Percentiles rank a stretch among this genome's conserved stretches.
phyloP scores from a whole-genome alignment of 169 alveolate genomes.

The Perkinsus olseni region DNA sequence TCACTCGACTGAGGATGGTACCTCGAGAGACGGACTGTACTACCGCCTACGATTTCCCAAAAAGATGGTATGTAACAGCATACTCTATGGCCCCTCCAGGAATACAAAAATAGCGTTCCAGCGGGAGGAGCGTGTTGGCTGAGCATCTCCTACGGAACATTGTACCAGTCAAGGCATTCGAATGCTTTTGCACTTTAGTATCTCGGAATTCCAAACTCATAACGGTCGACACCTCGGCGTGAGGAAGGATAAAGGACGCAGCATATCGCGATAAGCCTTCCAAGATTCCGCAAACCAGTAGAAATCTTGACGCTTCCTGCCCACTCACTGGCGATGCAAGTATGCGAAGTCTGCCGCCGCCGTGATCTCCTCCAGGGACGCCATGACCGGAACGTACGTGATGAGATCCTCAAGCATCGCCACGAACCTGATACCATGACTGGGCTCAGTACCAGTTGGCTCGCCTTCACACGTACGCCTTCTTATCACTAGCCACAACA shows the following conservation, averaged over 20 bases:
- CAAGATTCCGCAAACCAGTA: neutral
- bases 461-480: neutral
- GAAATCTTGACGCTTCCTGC: neutral
- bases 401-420: neutral
- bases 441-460: neutral
- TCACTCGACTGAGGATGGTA: neutral
- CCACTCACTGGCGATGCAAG: neutral
- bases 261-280: too few relatives aligned
- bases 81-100: too few relatives aligned
- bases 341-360: neutral
- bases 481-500: neutral
- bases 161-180: too few relatives aligned
- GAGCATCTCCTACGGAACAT: too few relatives aligned
- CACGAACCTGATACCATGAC: neutral
- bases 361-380: neutral
- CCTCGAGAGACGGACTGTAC: neutral
- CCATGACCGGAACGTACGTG: neutral
- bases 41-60: neutral
- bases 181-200: too few relatives aligned
- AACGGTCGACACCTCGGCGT: too few relatives aligned
- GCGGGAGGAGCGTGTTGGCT: too few relatives aligned
- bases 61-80: too few relatives aligned
- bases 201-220: too few relatives aligned
- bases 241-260: too few relatives aligned
- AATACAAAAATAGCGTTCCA: too few relatives aligned